These are phyloP conservation scores for Leccinum uliginosum DNA, from an alignment of 768 basidiomycete genomes.

Conservation along the genomic window DNA sequence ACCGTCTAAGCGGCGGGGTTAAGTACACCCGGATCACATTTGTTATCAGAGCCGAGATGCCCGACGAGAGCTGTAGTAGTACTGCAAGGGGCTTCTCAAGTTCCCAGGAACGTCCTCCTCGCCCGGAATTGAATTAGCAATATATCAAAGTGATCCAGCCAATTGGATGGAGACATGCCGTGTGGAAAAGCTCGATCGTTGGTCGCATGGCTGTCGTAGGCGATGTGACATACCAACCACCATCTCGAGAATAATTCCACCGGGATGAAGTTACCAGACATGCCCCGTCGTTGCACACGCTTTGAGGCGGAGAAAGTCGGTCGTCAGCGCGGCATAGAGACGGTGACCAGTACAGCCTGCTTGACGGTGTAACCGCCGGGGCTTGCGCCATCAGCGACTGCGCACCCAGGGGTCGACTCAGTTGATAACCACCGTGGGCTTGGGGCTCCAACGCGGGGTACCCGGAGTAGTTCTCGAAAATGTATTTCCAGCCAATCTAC, in stretches of 20 bases:
- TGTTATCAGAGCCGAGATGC: slow-evolving; percentile 19
- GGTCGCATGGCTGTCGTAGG: slow-evolving; percentile 77
- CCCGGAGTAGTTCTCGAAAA: slow-evolving; percentile 68
- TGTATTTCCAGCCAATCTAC: slow-evolving; percentile 73
- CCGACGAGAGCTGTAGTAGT: slow-evolving; percentile 28
- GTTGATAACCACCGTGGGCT: neutral
- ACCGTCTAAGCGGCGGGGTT: slow-evolving; percentile 57
- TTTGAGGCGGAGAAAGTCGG: slow-evolving; percentile 72
- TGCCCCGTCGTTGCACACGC: slow-evolving; percentile 93
- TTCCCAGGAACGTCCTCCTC: slow-evolving; percentile 81
- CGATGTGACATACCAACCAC: slow-evolving; percentile 64
- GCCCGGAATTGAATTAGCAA: slow-evolving; percentile 76
- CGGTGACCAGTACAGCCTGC: slow-evolving; percentile 40
- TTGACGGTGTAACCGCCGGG: slow-evolving; percentile 83
- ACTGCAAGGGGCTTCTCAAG: slow-evolving; percentile 43
- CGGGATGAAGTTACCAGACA: slow-evolving; percentile 12
- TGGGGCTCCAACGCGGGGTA: slow-evolving; percentile 19
- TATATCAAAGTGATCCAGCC: neutral
- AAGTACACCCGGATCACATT: slow-evolving; percentile 58
- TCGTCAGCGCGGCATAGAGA: slow-evolving; percentile 1
- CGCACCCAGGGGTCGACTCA: slow-evolving; percentile 66
- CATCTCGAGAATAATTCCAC: neutral
- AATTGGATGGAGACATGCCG: slow-evolving; percentile 39
- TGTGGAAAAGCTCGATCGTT: slow-evolving; percentile 72
- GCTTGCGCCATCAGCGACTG: slow-evolving; percentile 76